Percentiles rank a stretch among this genome's conserved stretches.
Evolutionary conservation across 1,284 basidiomycete genomes (phyloP).

Genomic region (Ganoderma resinaceum): DNA sequence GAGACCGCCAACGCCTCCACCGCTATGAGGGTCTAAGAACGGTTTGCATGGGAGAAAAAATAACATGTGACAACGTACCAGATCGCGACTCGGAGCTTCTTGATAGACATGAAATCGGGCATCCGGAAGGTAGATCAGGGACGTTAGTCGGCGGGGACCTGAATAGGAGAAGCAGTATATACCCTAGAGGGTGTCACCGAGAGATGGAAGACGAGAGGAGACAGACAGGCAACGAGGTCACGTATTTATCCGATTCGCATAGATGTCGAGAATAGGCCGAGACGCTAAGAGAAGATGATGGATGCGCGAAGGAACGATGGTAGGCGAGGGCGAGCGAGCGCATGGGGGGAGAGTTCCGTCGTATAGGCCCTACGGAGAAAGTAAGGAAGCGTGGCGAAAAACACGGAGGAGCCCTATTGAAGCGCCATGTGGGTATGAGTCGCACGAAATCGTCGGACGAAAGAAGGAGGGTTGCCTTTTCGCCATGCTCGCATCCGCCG

Average conservation of each 20-base stretch:
- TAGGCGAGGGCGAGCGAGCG: background rate
- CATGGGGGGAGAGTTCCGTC: constrained; percentile 7
- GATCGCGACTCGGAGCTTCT: constrained; percentile 40
- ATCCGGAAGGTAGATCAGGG: constrained; percentile 6
- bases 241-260: constrained; percentile 13
- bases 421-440: constrained; percentile 10
- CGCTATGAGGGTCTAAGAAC: constrained; percentile 29
- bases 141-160: background rate
- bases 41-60: background rate
- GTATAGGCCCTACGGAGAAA: constrained; percentile 6
- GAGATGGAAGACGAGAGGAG: constrained; percentile 13
- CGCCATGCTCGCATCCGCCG: constrained; percentile 11
- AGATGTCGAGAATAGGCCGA: constrained; percentile 2
- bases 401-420: constrained; percentile 11
- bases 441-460: constrained; percentile 31
- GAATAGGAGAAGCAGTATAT: constrained; percentile 8
- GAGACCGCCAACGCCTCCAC: constrained; percentile 50
- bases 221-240: constrained; percentile 7
- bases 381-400: constrained; percentile 19
- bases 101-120: constrained; percentile 19
- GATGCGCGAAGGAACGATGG: background rate
- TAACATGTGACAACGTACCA: constrained; percentile 31
- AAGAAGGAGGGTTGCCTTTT: constrained; percentile 21
- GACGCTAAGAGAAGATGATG: constrained; percentile 6
- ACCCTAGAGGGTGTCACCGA: constrained; percentile 9